phyloP scores from a whole-genome alignment of 768 basidiomycete species.

The Phanerochaete carnosa region DNA sequence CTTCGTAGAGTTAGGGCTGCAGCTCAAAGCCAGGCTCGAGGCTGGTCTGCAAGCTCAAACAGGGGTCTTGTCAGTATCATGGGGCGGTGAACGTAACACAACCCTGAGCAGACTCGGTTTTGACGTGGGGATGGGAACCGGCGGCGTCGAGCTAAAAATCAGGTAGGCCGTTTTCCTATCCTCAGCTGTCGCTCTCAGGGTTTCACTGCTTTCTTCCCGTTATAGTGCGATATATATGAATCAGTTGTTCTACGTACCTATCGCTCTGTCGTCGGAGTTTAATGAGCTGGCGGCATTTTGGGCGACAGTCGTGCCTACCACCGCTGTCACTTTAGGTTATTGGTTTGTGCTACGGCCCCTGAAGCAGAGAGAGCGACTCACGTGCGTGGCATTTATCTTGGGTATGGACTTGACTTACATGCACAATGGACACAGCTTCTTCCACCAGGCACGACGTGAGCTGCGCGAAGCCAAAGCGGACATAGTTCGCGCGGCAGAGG shows the following conservation, averaged over 20 bases:
- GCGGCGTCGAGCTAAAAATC: conserved; percentile 50
- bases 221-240: conserved; percentile 43
- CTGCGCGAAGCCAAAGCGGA: conserved; percentile 64
- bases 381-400: conserved; percentile 35
- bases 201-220: background rate
- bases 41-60: conserved; percentile 26
- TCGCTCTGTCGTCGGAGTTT: conserved; percentile 49
- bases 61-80: background rate
- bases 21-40: conserved; percentile 47
- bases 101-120: conserved; percentile 36
- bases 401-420: background rate
- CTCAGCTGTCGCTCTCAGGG: background rate
- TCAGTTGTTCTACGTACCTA: conserved; percentile 55
- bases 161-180: conserved; percentile 42
- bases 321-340: conserved; percentile 49
- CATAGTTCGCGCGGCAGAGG: conserved; percentile 58
- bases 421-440: conserved; percentile 43
- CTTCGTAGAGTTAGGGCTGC: conserved; percentile 53
- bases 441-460: conserved; percentile 60
- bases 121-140: conserved; percentile 32
- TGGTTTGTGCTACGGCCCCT: conserved; percentile 55
- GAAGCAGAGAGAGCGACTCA: conserved; percentile 47
- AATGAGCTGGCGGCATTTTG: conserved; percentile 47
- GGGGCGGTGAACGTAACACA: background rate
- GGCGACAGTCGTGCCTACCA: conserved; percentile 53